Conservation (phyloP, 2,329 filamentous ascomycete species). For the Furcasterigmium furcatum region DNA sequence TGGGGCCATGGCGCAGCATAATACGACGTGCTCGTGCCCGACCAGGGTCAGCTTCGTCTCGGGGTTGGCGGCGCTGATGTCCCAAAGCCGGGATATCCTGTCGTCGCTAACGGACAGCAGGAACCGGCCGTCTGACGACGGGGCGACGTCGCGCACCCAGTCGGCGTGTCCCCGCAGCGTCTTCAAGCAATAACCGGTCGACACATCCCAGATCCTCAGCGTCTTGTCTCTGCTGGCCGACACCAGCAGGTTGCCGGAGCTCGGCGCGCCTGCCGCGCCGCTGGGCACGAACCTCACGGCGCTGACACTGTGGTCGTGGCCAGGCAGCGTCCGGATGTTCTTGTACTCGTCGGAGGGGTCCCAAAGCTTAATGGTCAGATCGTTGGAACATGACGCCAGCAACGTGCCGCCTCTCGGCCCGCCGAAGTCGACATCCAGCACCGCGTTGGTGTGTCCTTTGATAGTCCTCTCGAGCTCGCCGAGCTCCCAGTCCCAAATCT, state of each 20-base stretch:
- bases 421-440: slow-evolving; percentile 86
- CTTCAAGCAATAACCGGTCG: slow-evolving; percentile 87
- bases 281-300: slow-evolving; percentile 85
- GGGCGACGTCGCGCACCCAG: slow-evolving; percentile 88
- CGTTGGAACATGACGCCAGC: slow-evolving; percentile 71
- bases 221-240: slow-evolving; percentile 84
- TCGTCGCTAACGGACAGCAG: slow-evolving; percentile 82
- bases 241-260: slow-evolving; percentile 81
- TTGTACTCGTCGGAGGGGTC: slow-evolving; percentile 91
- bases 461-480: slow-evolving; percentile 87
- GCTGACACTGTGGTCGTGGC: slow-evolving; percentile 90
- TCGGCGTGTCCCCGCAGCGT: slow-evolving; percentile 83
- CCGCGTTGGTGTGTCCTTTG: slow-evolving; percentile 87
- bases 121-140: slow-evolving; percentile 79
- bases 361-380: slow-evolving; percentile 94
- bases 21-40: slow-evolving; percentile 82
- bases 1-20: slow-evolving; percentile 86
- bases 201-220: slow-evolving; percentile 87
- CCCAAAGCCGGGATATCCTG: slow-evolving; percentile 80
- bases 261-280: slow-evolving; percentile 71
- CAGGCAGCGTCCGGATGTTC: slow-evolving; percentile 86
- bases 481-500: slow-evolving; percentile 96
- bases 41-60: slow-evolving; percentile 78
- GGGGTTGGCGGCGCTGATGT: slow-evolving; percentile 63
- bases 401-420: slow-evolving; percentile 77